Percentiles rank a stretch among this genome's conserved stretches.
Evolutionary conservation across 2,329 filamentous ascomycete species (phyloP).

Genomic region (Aspergillus fumigatiaffinis): DNA sequence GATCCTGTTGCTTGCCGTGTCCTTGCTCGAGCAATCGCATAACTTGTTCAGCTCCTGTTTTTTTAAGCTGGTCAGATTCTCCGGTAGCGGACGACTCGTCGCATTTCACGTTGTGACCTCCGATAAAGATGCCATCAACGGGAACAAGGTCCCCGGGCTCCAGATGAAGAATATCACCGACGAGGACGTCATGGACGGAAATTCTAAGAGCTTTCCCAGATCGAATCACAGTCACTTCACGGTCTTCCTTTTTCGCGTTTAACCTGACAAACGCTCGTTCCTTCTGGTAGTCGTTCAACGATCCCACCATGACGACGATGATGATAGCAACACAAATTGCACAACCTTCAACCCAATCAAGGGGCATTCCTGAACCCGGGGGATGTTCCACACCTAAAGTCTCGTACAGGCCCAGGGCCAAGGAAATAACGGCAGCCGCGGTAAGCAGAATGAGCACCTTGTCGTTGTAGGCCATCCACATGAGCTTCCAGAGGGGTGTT

Average conservation of each 20-base stretch:
- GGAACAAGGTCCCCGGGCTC: constrained; percentile 68
- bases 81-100: constrained; percentile 72
- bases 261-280: constrained; percentile 62
- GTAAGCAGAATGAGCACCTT: constrained; percentile 69
- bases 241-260: constrained; percentile 60
- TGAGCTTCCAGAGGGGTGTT: constrained; percentile 55
- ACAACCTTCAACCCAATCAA: constrained; percentile 66
- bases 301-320: constrained; percentile 61
- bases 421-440: constrained; percentile 63
- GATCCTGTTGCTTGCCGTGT: constrained; percentile 50
- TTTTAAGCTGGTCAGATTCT: constrained; percentile 69
- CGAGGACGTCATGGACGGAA: constrained; percentile 63
- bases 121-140: constrained; percentile 66
- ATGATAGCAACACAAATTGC: constrained; percentile 63
- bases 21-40: constrained; percentile 58
- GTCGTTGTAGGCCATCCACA: constrained; percentile 70
- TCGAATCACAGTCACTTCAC: constrained; percentile 62
- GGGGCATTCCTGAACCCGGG: constrained; percentile 47
- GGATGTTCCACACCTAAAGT: constrained; percentile 49
- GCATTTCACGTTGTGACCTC: constrained; percentile 63
- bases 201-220: constrained; percentile 63
- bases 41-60: constrained; percentile 55
- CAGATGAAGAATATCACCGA: constrained; percentile 66
- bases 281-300: constrained; percentile 65
- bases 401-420: constrained; percentile 67